Evolutionary conservation across 352 stramenopile genomes (phyloP).

Genomic region (Phytophthora pini): DNA sequence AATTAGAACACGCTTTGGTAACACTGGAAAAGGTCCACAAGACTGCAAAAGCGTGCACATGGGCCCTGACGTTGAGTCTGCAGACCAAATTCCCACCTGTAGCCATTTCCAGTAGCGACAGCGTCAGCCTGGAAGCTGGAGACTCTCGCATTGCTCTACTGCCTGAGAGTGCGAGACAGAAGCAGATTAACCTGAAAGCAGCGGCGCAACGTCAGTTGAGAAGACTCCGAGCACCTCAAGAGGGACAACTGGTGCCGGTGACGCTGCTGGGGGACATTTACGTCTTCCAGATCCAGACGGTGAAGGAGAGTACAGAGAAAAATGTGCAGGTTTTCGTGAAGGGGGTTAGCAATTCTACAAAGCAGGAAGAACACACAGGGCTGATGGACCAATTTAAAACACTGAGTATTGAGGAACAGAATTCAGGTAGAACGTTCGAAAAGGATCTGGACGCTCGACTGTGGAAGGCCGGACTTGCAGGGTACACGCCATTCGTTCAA

Average conservation of each 20-base stretch:
- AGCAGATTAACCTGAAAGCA: constrained; percentile 43
- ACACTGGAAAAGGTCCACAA: constrained; percentile 29
- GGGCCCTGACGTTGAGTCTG: constrained; percentile 40
- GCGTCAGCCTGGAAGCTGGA: not conserved
- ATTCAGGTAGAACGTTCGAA: constrained; percentile 16
- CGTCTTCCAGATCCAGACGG: constrained; percentile 46
- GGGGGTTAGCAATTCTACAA: constrained; percentile 18
- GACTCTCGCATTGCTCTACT: constrained; percentile 34
- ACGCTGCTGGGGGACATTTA: constrained; percentile 61
- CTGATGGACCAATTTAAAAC: constrained; percentile 26
- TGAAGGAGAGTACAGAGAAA: constrained; percentile 7
- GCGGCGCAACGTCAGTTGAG: constrained; percentile 48
- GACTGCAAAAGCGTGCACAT: not conserved
- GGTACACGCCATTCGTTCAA: constrained; percentile 57
- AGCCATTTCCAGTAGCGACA: constrained; percentile 10
- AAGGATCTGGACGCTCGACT: constrained; percentile 37
- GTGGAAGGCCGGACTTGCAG: constrained; percentile 47
- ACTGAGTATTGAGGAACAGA: constrained; percentile 27
- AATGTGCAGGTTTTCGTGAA: constrained; percentile 19
- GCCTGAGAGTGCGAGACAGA: constrained; percentile 46
- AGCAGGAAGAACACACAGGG: not conserved
- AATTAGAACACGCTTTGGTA: constrained; percentile 19
- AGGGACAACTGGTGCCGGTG: constrained; percentile 46
- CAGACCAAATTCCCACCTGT: constrained; percentile 41
- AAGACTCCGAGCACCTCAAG: constrained; percentile 16